Base-by-base conservation (phyloP, 495 filamentous ascomycete genomes). In the Baudoinia panamericana region DNA sequence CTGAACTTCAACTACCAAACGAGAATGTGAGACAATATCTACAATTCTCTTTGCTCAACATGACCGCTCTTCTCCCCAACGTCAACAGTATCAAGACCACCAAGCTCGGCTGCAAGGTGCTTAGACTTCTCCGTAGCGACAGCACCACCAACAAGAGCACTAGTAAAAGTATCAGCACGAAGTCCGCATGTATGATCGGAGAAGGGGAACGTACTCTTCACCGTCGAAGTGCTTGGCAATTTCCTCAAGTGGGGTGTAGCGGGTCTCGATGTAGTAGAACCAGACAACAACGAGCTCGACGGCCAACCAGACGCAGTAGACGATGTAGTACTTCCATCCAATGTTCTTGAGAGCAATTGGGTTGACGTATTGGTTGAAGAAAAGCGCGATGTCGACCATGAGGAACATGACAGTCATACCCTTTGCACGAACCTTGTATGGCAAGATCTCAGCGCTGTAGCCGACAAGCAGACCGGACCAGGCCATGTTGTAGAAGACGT, bases 241-340 rank as follows among this genome's bases (percentile, higher is more conserved):
- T 51, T 84, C 78, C 45, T 84, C 80, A 15, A 84, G 64, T 3
- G 75, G 78, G 16, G 78, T 73, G 56, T 75, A 75, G 10, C 75
- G 73, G 1, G 80, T 84, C 54, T 84, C 80, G 1, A 78, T 76
- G 54, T 78, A 82, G 70, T 81, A 79, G 64, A 80, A 77, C 60
- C 75, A 83, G 32, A 80, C 69, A 4, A 72, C 65, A 31, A 57
- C 25, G 1, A 71, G 46, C 48, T 70, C 67, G 29, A 63, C 36
- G 1, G 49, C 53, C 9, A 72, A 40, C 60, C 63, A 67, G 22
- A n/a, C 8, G 39, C 31, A 38, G 40, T 49, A 49, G 4, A 49
- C 32, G 35, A 43, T 46, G 37, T 41, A 42, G 37, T 29, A 48
- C 38, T 56, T 53, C 56, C 56, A 58, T 6, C 39, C 43, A 3